Percentiles rank a stretch among this genome's conserved stretches.
These are phyloP conservation scores for Lachnellula occidentalis DNA, from an alignment of 2,329 filamentous ascomycete genomes.

Conservation along the genomic window DNA sequence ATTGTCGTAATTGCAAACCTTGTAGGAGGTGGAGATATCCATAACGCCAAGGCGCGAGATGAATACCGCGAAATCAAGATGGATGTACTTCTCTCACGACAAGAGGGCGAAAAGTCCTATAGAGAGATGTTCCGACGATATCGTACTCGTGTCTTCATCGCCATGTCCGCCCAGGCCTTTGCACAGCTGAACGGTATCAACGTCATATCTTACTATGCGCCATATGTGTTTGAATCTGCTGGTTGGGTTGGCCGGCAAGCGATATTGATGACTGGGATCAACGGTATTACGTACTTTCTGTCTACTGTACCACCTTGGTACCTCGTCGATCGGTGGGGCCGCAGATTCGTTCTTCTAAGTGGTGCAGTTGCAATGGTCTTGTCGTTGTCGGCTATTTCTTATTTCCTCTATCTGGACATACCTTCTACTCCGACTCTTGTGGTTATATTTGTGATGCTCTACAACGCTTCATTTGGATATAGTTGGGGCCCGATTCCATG, in stretches of 20 bases:
- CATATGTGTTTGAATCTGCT: constrained; percentile 91
- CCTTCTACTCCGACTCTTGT: constrained; percentile 73
- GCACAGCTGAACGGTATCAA: constrained; percentile 99
- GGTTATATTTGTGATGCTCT: constrained; percentile 94
- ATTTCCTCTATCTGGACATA: constrained; percentile 89
- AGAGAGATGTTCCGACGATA: constrained; percentile 92
- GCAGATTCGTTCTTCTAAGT: constrained; percentile 81
- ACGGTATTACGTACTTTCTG: constrained; percentile 82
- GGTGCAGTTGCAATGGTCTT: constrained; percentile 87
- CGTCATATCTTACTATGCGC: constrained; percentile 98
- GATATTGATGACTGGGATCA: constrained; percentile 95
- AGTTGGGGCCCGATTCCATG: constrained; percentile 98
- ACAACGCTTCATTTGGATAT: constrained; percentile 95
- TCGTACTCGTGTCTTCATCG: constrained; percentile 88
- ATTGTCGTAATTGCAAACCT: constrained; percentile 98
- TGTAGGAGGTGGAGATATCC: constrained; percentile 92
- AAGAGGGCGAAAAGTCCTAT: constrained; percentile 92
- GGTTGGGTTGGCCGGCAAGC: constrained; percentile 91
- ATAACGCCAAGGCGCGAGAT: constrained; percentile 84
- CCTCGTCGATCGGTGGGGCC: constrained; percentile 86
- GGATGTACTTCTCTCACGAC: constrained; percentile 85
- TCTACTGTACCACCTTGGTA: constrained; percentile 98
- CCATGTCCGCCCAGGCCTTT: constrained; percentile 95
- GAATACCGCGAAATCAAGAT: constrained; percentile 99
- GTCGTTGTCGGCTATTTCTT: constrained; percentile 83